Conservation (phyloP, 352 stramenopile genomes). For the Blastocystis sp. region DNA sequence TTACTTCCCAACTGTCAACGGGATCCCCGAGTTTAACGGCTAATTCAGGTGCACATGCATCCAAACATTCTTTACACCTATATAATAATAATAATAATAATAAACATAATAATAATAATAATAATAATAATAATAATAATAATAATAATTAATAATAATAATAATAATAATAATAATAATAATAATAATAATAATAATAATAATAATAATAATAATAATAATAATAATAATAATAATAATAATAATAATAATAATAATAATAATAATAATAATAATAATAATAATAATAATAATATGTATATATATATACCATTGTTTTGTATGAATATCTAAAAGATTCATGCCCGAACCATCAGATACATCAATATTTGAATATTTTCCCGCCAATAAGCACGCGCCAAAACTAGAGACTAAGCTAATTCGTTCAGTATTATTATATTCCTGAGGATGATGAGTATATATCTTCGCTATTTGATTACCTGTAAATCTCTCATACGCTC, state of each 20-base stretch:
- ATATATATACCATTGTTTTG: conserved; percentile 1
- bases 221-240: not conserved
- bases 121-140: not conserved
- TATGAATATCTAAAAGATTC: conserved; percentile 39
- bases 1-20: not conserved
- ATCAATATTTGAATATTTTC: conserved; percentile 32
- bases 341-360: conserved; percentile 39
- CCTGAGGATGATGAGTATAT: conserved; percentile 1
- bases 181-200: not conserved
- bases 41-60: conserved; percentile 22
- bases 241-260: not conserved
- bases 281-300: too few relatives aligned
- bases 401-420: conserved; percentile 40
- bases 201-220: not conserved
- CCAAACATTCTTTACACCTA: conserved; percentile 8
- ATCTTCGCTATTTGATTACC: conserved; percentile 40
- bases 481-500: conserved; percentile 42
- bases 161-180: not conserved
- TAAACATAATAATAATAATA: not conserved
- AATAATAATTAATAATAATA: not conserved
- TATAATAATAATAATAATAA: not conserved
- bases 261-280: not conserved
- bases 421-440: conserved; percentile 11
- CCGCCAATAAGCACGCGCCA: conserved; percentile 29
- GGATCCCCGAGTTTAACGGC: conserved; percentile 20